These are phyloP conservation scores for Calophaca sinica DNA, from an alignment of 306 rosid species.

Conservation along the genomic window DNA sequence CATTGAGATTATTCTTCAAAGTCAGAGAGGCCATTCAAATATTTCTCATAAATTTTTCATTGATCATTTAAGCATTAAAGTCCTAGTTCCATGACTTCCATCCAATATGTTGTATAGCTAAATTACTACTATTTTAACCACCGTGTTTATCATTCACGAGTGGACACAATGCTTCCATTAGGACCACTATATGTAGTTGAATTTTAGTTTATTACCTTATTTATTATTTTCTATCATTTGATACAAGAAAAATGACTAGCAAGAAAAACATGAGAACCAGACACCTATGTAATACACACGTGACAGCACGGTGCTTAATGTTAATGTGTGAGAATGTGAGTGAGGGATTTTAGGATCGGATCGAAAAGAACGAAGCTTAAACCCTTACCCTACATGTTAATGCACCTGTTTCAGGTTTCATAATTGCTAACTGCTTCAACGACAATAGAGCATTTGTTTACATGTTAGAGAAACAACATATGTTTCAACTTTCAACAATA, in stretches of 20 bases:
- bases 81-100: background rate
- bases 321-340: background rate
- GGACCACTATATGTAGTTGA: constrained; percentile 5
- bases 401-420: background rate
- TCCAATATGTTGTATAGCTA: background rate
- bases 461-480: background rate
- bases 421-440: background rate
- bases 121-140: constrained; percentile 6
- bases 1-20: background rate
- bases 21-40: background rate
- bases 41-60: background rate
- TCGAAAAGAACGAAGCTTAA: background rate
- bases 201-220: background rate
- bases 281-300: background rate
- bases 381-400: background rate
- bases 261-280: constrained; percentile 3
- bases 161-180: constrained; percentile 14
- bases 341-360: constrained; percentile 1
- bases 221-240: background rate
- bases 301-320: background rate
- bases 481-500: constrained; percentile 1
- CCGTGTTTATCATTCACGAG: constrained; percentile 8
- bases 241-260: background rate
- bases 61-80: background rate
- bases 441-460: constrained; percentile 12